Evolutionary conservation across 139 green algal genomes (phyloP).

Genomic region (Coelastrella sp.): DNA sequence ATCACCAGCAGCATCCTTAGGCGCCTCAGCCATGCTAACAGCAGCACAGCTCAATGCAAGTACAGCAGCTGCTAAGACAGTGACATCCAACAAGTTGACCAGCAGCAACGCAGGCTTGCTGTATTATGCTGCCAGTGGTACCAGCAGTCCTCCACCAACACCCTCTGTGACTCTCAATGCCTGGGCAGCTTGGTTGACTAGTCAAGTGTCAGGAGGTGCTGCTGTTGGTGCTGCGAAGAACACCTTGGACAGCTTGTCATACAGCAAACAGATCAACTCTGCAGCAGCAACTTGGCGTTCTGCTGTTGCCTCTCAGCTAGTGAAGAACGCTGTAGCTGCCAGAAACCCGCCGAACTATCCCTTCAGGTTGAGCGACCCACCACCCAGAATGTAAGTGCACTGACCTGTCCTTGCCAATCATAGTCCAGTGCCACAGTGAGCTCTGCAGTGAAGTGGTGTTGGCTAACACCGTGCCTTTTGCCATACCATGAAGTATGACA

Average conservation of each 20-base stretch:
- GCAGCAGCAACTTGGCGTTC: neutral
- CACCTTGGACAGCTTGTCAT: neutral
- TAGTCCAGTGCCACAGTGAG: too few species aligned
- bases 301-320: constrained; percentile 39
- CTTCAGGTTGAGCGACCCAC: neutral
- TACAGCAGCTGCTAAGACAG: neutral
- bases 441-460: too few species aligned
- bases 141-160: neutral
- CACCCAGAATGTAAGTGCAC: neutral
- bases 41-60: neutral
- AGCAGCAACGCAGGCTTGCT: constrained; percentile 29
- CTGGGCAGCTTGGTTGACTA: constrained; percentile 54
- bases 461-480: neutral
- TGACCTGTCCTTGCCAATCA: too few species aligned
- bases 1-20: neutral
- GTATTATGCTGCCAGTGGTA: neutral
- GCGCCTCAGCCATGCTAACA: neutral
- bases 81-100: constrained; percentile 25
- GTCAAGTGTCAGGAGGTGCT: neutral
- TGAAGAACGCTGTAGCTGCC: constrained; percentile 40
- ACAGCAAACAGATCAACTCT: neutral
- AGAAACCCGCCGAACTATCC: neutral
- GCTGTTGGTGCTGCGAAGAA: neutral
- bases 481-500: too few species aligned
- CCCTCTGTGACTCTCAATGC: constrained; percentile 50